A percentile compares a stretch with the other conserved stretches of the same genome.
These are phyloP conservation scores for Aspergillus oerlinghausenensis DNA, from an alignment of 2,329 filamentous ascomycete genomes.

Conservation along the genomic window DNA sequence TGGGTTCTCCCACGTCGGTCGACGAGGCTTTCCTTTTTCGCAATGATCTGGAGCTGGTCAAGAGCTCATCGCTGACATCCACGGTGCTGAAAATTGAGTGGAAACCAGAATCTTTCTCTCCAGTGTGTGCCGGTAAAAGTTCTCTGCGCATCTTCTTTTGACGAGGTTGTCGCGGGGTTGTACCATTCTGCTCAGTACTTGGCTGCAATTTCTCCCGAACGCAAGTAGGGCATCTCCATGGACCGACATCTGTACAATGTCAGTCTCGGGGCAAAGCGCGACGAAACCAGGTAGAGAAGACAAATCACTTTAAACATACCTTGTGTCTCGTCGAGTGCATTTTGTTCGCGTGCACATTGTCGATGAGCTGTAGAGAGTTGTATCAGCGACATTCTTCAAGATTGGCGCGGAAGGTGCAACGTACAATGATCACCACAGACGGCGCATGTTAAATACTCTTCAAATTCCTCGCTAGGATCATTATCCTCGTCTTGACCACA, in stretches of 20 bases:
- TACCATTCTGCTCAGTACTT: conserved; percentile 19
- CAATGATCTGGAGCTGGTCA: conserved; percentile 71
- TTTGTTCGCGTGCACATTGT: conserved; percentile 76
- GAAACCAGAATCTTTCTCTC: conserved; percentile 61
- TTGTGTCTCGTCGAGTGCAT: conserved; percentile 57
- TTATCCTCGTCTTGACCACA: conserved; percentile 79
- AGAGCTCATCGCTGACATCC: conserved; percentile 65
- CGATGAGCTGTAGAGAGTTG: conserved; percentile 69
- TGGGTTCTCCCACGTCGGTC: conserved; percentile 50
- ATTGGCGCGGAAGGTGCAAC: conserved; percentile 37
- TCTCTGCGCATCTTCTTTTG: conserved; percentile 66
- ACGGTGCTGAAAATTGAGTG: conserved; percentile 74
- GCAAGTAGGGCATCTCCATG: conserved; percentile 61
- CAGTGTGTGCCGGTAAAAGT: conserved; percentile 64
- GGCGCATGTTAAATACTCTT: conserved; percentile 70
- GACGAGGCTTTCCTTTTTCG: conserved; percentile 82
- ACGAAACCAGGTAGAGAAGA: not conserved
- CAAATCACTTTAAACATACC: conserved; percentile 44
- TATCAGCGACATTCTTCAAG: conserved; percentile 29
- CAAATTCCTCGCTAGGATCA: conserved; percentile 75
- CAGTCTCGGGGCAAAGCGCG: conserved; percentile 10
- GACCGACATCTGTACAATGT: conserved; percentile 50
- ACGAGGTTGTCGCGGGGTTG: conserved; percentile 49
- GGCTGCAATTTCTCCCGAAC: conserved; percentile 41
- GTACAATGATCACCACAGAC: conserved; percentile 78